Evolutionary conservation across 805 yeast species (phyloP), one percentile per base, ranked within the genome.

Genomic region (Nakazawaea wyomingensis): DNA sequence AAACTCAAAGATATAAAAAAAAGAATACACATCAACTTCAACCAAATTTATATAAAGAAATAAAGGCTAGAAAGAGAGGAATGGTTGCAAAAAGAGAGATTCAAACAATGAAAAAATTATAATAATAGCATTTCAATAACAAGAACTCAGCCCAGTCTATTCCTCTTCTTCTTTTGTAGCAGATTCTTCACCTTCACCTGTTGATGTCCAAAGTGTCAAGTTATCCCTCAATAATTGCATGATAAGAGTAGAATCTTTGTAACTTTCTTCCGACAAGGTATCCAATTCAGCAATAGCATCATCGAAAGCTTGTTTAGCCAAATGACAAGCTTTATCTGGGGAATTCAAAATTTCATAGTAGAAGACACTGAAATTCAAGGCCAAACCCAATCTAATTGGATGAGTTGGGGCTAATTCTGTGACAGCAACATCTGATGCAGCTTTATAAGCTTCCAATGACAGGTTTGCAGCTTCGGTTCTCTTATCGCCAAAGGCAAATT

Each of bases 211-310:
- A 74, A 91, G 81, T 54, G 98, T 91, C 74, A 91, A 77, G 80
- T 91, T 91, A 72, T 93, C 98, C 75, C 97, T 85, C 67, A 93
- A 82, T 67, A 93, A 82, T 80, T 93, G 98, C 99, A 93, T 93
- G 65, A 93, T 93, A 67, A 93, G 81, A 56, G 98, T 93, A 51
- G 97, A 89, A 69, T 91, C 99, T 71, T 91, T 93, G 82, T 93
- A 91, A 54, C 96, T 85, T 74, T 91, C 99, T 73, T 91, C 99
- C 36, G 96, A 86, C 64, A 91, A 77, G 54, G 97, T 87, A 72
- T 91, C 99, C 66, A 91, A 80, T 73, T 93, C 98, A 52, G 99
- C 96, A 65, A 91, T 95, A 52, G 99, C 99, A 64, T 91, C 98
- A 69, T 91, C 99, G 57, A 93, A 91, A 31, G 99, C 98, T 73